Evolutionary conservation across 1,284 basidiomycete species (phyloP), one percentile per base, ranked within the genome.

Genomic region (Puccinia horiana): DNA sequence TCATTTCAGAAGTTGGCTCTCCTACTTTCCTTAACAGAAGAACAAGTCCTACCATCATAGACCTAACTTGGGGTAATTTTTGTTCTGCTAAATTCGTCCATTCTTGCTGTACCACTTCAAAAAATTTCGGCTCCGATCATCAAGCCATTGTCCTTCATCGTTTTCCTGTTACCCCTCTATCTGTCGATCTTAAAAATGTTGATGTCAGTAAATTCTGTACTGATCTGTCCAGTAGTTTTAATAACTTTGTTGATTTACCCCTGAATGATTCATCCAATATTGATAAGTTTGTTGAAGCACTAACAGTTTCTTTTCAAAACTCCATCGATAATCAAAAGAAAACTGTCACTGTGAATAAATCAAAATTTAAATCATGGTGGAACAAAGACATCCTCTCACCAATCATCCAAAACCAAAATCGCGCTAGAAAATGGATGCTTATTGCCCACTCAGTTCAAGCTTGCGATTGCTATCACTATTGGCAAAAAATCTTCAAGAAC

Each of bases 351-450:
- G n/a, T n/a, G n/a, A 76, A 58, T 5, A 32, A 47, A 58, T 9
- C 5, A 8, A 54, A 44, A 49, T 35, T n/a, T 11, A 76, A 76
- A 61, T 6, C 35, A 2, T 76, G 73, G 73, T 76, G 73, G 73
- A 32, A 76, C 35, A n/a, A 37, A 20, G 23, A 56, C 5, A 58
- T 52, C 18, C 52, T 76, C 16, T 3, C 9, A 8, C 73, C 73
- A 56, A 56, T 76, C 11, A 32, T 37, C 3, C 35, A 58, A n/a
- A 54, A 76, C 5, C 4, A 52, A 37, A 76, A 76, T 26, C 37
- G 73, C 58, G 73, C 73, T 14, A 49, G 72, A 54, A 35, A 26
- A 32, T 74, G 47, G 72, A 49, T 74, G 47, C 6, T 74, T 14
- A 4, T 58, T 12, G 29, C 29, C 2, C 40, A 37, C 26, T 37